These are phyloP conservation scores for Kokia cookei DNA, from an alignment of 441 rosid genomes.

Conservation along the genomic window DNA sequence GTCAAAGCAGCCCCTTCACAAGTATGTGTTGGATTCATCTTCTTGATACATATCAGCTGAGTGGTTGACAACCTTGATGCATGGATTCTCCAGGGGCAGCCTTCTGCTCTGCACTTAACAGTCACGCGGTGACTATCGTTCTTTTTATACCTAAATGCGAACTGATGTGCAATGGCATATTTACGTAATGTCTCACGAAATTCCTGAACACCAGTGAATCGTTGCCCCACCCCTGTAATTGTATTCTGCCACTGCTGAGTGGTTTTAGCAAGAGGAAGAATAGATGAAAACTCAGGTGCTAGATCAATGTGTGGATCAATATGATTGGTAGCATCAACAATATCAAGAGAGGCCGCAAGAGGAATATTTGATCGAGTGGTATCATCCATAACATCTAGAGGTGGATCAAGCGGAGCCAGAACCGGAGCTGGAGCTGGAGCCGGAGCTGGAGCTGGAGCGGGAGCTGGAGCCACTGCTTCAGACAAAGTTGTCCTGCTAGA, in stretches of 20 bases:
- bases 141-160: constrained; percentile 85
- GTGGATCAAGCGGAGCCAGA: constrained; percentile 32
- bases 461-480: constrained; percentile 45
- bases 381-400: constrained; percentile 41
- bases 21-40: constrained; percentile 81
- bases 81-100: constrained; percentile 96
- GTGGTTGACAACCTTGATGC: constrained; percentile 89
- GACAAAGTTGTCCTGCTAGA: constrained; percentile 87
- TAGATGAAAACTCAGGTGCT: constrained; percentile 49
- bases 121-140: constrained; percentile 92
- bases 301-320: constrained; percentile 32
- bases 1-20: constrained; percentile 75
- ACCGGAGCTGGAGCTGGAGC: too few species aligned
- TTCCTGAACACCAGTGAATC: constrained; percentile 78
- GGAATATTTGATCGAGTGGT: constrained; percentile 37
- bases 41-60: constrained; percentile 83
- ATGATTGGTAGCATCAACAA: constrained; percentile 42
- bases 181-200: constrained; percentile 79
- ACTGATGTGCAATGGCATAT: constrained; percentile 88
- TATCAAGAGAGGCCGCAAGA: constrained; percentile 34
- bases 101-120: constrained; percentile 89
- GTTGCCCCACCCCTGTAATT: constrained; percentile 86
- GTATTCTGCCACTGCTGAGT: constrained; percentile 90
- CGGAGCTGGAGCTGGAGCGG: too few species aligned
- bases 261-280: constrained; percentile 52